Evolutionary conservation across 73 alveolate species (phyloP).

Genomic region (Stentor coeruleus): DNA sequence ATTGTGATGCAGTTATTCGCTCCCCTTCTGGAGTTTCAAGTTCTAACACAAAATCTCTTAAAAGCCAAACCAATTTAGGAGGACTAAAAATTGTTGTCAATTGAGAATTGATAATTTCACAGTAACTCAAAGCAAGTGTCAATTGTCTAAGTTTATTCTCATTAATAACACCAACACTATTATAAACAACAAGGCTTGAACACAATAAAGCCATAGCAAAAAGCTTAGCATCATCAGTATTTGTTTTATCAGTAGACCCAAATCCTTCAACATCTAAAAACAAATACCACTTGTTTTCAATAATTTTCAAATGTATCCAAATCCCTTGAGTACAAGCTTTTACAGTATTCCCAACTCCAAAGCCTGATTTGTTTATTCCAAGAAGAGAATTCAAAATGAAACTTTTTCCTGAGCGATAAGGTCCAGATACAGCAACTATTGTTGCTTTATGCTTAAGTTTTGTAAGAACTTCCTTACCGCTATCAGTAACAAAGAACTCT

Average conservation of each 20-base stretch:
- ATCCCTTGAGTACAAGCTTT: conserved; percentile 85
- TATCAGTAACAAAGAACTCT: no score
- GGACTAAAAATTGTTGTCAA: neutral
- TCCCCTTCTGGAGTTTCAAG: conserved; percentile 81
- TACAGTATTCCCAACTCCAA: conserved; percentile 34
- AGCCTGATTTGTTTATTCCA: neutral
- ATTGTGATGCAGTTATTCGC: conserved; percentile 72
- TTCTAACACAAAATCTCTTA: conserved; percentile 92
- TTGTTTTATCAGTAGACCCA: conserved; percentile 77
- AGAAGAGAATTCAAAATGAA: conserved; percentile 68
- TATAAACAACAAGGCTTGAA: conserved; percentile 71
- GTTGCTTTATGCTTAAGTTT: no score
- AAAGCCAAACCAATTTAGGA: conserved; percentile 84
- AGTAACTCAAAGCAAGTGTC: conserved; percentile 80
- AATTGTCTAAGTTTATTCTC: conserved; percentile 72
- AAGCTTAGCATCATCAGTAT: conserved; percentile 82
- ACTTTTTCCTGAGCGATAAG: conserved; percentile 89
- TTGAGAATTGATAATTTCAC: conserved; percentile 39
- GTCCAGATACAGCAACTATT: conserved; percentile 82
- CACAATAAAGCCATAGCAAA: conserved; percentile 78
- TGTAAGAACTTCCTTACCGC: no score
- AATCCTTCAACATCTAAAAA: conserved; percentile 87
- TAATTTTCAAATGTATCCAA: conserved; percentile 83
- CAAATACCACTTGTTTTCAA: conserved; percentile 59
- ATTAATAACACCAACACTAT: conserved; percentile 85